These are phyloP conservation scores for Daedaleopsis nitida DNA, from an alignment of 768 basidiomycete genomes.

Conservation along the genomic window DNA sequence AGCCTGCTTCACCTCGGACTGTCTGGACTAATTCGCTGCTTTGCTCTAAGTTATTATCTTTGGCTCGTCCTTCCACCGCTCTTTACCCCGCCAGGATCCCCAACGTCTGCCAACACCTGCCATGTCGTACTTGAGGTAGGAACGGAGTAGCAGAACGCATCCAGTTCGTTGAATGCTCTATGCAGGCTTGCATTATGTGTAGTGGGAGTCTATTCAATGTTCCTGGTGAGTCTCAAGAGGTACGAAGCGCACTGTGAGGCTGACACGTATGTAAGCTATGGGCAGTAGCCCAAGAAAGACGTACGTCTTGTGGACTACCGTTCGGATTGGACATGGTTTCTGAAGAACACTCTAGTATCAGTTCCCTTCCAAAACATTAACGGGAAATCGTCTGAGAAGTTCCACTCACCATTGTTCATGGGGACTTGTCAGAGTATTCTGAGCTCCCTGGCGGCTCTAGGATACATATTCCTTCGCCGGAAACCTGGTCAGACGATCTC, in stretches of 20 bases:
- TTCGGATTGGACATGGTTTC: not conserved
- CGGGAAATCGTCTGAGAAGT: slow-evolving; percentile 64
- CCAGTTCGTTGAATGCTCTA: not conserved
- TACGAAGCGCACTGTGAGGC: not conserved
- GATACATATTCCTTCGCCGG: slow-evolving; percentile 69
- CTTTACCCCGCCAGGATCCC: not conserved
- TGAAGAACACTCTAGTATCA: slow-evolving; percentile 55
- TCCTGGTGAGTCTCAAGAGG: slow-evolving; percentile 59
- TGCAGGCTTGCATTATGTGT: slow-evolving; percentile 68
- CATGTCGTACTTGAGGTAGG: slow-evolving; percentile 18
- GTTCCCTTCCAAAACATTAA: slow-evolving; percentile 79
- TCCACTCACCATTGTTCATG: slow-evolving; percentile 84
- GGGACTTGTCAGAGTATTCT: slow-evolving; percentile 83
- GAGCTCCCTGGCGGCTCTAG: slow-evolving; percentile 73
- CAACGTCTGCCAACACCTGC: not conserved
- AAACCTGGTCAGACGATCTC: slow-evolving; percentile 53
- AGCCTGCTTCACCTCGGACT: not conserved
- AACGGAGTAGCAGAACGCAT: not conserved
- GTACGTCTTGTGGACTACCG: slow-evolving; percentile 45
- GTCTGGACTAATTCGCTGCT: not conserved
- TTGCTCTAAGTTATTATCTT: slow-evolving; percentile 17
- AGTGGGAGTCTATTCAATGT: slow-evolving; percentile 90
- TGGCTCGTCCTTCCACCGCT: not conserved
- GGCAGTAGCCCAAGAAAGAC: slow-evolving; percentile 93
- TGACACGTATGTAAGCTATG: slow-evolving; percentile 57